phyloP scores from a whole-genome alignment of 768 basidiomycete genomes.

The Mycena crocata region DNA sequence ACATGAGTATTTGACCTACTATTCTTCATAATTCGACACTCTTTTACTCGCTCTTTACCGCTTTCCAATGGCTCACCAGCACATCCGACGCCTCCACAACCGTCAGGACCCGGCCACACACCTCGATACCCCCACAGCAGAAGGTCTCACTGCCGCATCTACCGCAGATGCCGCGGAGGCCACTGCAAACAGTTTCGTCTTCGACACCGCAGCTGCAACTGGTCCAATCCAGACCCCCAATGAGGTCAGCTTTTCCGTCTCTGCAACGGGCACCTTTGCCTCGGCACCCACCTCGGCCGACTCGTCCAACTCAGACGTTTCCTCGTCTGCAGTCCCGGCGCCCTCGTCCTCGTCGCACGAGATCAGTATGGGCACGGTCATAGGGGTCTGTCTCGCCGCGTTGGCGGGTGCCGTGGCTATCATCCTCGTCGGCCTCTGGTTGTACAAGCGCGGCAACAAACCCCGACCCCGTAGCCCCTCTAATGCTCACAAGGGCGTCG shows the following conservation, averaged over 20 bases:
- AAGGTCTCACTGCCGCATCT: constrained; percentile 31
- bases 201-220: constrained; percentile 37
- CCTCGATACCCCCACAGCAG: constrained; percentile 27
- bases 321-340: constrained; percentile 29
- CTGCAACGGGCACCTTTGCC: constrained; percentile 22
- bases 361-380: constrained; percentile 64
- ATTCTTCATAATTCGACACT: constrained; percentile 16
- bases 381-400: constrained; percentile 73
- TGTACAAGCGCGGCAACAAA: constrained; percentile 62
- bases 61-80: constrained; percentile 20
- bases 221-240: constrained; percentile 29
- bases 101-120: constrained; percentile 11
- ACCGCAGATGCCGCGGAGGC: constrained; percentile 8
- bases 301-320: constrained; percentile 16
- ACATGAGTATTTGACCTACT: constrained; percentile 23
- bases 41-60: constrained; percentile 31
- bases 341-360: constrained; percentile 42
- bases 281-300: constrained; percentile 22
- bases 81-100: constrained; percentile 11
- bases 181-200: constrained; percentile 25
- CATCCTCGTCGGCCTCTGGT: constrained; percentile 63
- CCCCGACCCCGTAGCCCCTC: constrained; percentile 48
- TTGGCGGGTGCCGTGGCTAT: constrained; percentile 65
- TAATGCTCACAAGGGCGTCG: constrained; percentile 50
- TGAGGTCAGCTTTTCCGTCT: constrained; percentile 28